Base-by-base conservation (phyloP, 1,139 yeast genomes). In the Pichia sp. region DNA sequence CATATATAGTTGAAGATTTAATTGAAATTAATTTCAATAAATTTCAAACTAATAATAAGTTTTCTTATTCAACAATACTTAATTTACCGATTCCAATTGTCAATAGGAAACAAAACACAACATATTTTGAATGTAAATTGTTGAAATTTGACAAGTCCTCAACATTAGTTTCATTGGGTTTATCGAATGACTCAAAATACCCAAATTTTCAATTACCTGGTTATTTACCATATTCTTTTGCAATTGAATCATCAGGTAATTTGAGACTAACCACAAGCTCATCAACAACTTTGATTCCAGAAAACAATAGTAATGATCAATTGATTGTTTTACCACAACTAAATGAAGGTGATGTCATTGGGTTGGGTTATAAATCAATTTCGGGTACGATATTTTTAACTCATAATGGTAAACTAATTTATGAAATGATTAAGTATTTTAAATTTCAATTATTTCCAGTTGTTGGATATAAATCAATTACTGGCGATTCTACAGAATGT, bases 151-250 rank as follows among this genome's bases (percentile, higher is more conserved):
- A 67, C 61, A 60, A 65, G 16, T 69, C 62, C 34, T 71, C 74
- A 16, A 79, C 88, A 25, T 67, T 74, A 46, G 64, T 90, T 28
- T 74, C 90, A 29, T 77, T 93, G 45, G 99, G 99, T 0, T 72
- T 91, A 34, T 80, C 87, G 14, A 86, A 97, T 0, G 86, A 84
- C 62, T 97, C 98, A 1, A 47, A 52, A 11, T 90, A 90, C 65
- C 98, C 99, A 1, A 73, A 83, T 48, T 93, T 90, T 67, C 75
- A 96, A 59, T 73, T 90, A 41, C 99, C 99, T 0, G 98, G 98
- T 0, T 78, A 79, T 63, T 83, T 86, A 61, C 80, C 83, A 50
- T 88, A 85, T 66, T 87, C 96, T 0, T 81, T 91, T 48, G 93
- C 95, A 0, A 87, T 91, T 67, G 96, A 90, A 64, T 83, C 95